Evolutionary conservation across 345 rosid species (phyloP), one percentile per base, ranked within the genome.

Genomic region (Zanthoxylum bungeanum): DNA sequence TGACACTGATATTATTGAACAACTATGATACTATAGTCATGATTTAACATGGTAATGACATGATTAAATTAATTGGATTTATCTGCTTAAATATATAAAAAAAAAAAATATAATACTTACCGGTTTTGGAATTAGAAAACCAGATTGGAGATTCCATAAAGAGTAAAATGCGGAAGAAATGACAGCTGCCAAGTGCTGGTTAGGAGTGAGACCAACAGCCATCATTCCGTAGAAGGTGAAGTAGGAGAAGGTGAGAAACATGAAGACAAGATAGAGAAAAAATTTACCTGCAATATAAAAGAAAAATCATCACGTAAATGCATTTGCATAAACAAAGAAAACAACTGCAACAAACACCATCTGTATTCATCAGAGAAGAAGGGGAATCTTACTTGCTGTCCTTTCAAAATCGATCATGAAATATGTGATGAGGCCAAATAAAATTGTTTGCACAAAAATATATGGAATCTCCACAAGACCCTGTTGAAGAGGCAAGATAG

Each of bases 221-320:
- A 93, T 90, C 93, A 91, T 87, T 24, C 97, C 97, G 4, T 88
- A 91, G 75, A 86, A 85, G 78, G 98, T 93, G 65, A 83, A 93
- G 85, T 85, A 93, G 25, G 93, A 86, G 88, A 93, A 91, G 3
- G 97, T 91, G 46, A 91, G 90, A 84, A 93, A 93, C 89, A 85
- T 83, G 88, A 91, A 88, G 72, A 91, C 44, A 75, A 91, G 27
- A 68, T 85, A 93, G 19, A 93, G 75, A 17, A 88, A 49, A 75
- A 93, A 88, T 71, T 93, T 93, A 14, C 87, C 95, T 91, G 92
- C 86, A 63, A 64, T 10, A 53, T 5, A 11, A 31, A 34, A 59
- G 16, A 42, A 36, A 58, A 7, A 28, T 55, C 24, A 53, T 56
- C 5, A 12, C 46, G 30, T 16, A 1, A 50, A 33, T 21, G 27